A percentile compares a stretch with the other conserved stretches of the same genome.
Evolutionary conservation across 2,329 filamentous ascomycete genomes (phyloP).

Genomic region (Didymella glomerata): DNA sequence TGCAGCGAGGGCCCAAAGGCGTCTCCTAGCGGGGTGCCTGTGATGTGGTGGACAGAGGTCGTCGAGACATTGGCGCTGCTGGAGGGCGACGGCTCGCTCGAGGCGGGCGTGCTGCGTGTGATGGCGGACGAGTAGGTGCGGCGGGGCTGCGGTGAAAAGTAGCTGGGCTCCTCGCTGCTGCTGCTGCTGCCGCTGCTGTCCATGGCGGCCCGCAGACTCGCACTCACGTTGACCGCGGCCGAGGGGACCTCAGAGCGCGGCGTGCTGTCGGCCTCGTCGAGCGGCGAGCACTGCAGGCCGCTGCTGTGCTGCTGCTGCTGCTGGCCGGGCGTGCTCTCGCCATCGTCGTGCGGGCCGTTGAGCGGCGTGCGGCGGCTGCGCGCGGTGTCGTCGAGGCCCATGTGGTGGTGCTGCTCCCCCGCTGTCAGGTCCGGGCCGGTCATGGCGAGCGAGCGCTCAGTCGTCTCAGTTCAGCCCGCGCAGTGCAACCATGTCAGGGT

Average conservation of each 20-base stretch:
- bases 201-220: conserved; percentile 19
- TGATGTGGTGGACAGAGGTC: conserved; percentile 31
- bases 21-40: conserved; percentile 15
- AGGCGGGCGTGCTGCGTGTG: conserved; percentile 40
- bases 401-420: conserved; percentile 36
- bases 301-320: conserved; percentile 5
- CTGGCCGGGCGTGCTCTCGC: conserved; percentile 21
- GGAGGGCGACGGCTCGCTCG: conserved; percentile 45
- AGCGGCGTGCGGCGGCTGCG: conserved; percentile 7
- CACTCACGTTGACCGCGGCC: conserved; percentile 24
- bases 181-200: conserved; percentile 27
- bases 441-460: conserved; percentile 42
- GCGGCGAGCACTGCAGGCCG: conserved; percentile 12
- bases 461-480: conserved; percentile 39
- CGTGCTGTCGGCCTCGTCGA: conserved; percentile 49
- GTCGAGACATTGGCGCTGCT: conserved; percentile 40
- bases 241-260: conserved; percentile 53
- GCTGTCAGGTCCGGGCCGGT: conserved; percentile 40
- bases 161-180: conserved; percentile 42
- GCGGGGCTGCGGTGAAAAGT: conserved; percentile 52
- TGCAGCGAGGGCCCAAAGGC: conserved; percentile 20
- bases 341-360: conserved; percentile 9
- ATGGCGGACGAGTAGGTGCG: conserved; percentile 46
- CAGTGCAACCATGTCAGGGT: conserved; percentile 46
- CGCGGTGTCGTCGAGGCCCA: conserved; percentile 14